Base-by-base conservation (phyloP, 2,329 filamentous ascomycete species). In the Nothomitra cinnamomea region DNA sequence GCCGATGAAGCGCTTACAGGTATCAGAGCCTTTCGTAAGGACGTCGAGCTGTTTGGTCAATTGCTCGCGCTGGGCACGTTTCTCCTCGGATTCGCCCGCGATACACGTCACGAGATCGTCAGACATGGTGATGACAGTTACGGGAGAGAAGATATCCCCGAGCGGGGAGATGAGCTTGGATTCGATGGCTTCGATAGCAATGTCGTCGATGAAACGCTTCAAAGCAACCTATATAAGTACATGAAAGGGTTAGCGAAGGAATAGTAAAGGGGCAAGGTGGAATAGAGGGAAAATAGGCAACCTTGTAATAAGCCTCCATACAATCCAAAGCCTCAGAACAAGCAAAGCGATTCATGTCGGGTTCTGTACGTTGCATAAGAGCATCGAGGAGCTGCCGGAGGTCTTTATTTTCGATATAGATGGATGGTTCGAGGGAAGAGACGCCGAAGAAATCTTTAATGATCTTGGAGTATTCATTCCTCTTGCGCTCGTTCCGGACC, bases 231-330 rank as follows among this genome's bases (percentile, higher is more conserved):
- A 43, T 41, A 45, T 22, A 22, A 45, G 41, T 22, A 43, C 12
- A 4, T n/a, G 51, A 52, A 43, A 52, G 22, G n/a, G n/a, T 24
- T 36, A 25, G 48, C 48, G 28, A 40, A 22, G 10, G 10, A 52
- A 40, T 21, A 28, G 38, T 40, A 49, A 36, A 48, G 25, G 41
- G 41, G 45, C 47, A 50, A 35, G 21, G 21, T 52, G 32, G 24
- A 51, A n/a, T 13, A 28, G 53, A 25, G 19, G 38, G 32, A 40
- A 52, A 43, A 21, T 45, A 45, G 10, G 41, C 17, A 60, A 64
- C 69, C 61, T 71, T 63, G 53, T 72, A 72, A 53, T 69, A 72
- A 0, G 69, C 68, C 35, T 66, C 59, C 57, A 70, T 62, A 17
- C 60, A 66, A 49, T 70, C 68, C 1, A 70, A 56, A 4, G 63